Evolutionary conservation across 345 rosid species (phyloP), one percentile per base, ranked within the genome.

Genomic region (Melaleuca alternifolia): DNA sequence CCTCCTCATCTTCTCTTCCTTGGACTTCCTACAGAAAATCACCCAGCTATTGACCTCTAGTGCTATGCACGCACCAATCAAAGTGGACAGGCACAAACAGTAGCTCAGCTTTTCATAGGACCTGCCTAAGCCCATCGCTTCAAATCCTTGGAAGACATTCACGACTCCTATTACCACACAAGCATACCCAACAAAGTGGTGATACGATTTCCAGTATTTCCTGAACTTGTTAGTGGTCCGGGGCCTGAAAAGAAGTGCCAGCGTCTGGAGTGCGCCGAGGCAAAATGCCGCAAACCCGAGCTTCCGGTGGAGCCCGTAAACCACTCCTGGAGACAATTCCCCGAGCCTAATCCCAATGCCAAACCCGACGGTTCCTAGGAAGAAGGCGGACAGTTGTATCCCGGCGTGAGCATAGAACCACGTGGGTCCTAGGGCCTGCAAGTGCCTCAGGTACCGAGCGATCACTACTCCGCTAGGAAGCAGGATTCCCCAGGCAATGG

Each of bases 31-130:
- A 62, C 99, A 95, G 87, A 97, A 97, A 82, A 94, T 88, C 86
- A 97, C 98, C 99, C 99, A 97, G 12, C 97, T 93, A 85, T 97
- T 96, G 84, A 95, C 98, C 90, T 96, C 99, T 95, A 97, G 87
- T 6, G 98, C 98, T 65, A 96, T 91, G 83, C 96, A 96, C n/a
- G 89, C 91, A 0, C 99, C 99, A 3, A 95, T 54, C 88, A 97
- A 65, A 6, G 97, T 91, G 1, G 99, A 93, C 13, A 97, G 87
- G 81, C 98, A 92, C 89, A 97, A 51, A 87, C 99, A 96, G 83
- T 94, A 97, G 9, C 91, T 93, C 18, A 96, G 87, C 90, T 95
- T 96, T 0, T 93, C 95, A 14, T 91, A 94, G 1, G 99, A 97
- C 50, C 94, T 86, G 76, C 95, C 90, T 81, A 91, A 95, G 52